A percentile compares a stretch with the other conserved stretches of the same genome.
These are phyloP conservation scores for Sporisorium iseilematis-ciliati DNA, from an alignment of 1,284 basidiomycete species.

Conservation along the genomic window DNA sequence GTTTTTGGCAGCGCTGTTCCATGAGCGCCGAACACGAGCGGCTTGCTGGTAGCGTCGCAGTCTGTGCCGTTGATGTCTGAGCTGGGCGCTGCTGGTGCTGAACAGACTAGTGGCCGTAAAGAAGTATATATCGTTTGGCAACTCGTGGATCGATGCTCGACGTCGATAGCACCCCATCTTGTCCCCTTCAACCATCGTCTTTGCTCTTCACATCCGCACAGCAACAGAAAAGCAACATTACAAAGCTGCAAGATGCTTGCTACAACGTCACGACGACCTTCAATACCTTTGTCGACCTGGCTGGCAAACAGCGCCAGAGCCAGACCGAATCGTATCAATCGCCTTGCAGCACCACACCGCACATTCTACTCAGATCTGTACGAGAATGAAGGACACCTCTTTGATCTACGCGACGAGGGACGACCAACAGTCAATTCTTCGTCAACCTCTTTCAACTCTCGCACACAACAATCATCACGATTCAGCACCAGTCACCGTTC, in stretches of 20 bases:
- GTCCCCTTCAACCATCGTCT: not conserved
- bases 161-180: not conserved
- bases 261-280: conserved; percentile 11
- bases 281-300: conserved; percentile 8
- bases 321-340: conserved; percentile 11
- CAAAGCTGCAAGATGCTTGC: conserved; percentile 7
- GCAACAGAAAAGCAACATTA: not conserved
- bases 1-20: not conserved
- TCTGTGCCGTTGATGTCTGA: not conserved
- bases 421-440: conserved; percentile 17
- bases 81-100: not conserved
- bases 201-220: no score
- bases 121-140: not conserved
- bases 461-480: conserved; percentile 20
- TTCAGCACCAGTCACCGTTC: conserved; percentile 31
- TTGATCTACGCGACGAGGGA: conserved; percentile 32
- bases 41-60: not conserved
- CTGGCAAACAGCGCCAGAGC: conserved; percentile 1
- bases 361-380: conserved; percentile 43
- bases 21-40: not conserved
- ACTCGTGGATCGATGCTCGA: not conserved
- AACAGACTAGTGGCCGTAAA: not conserved
- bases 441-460: conserved; percentile 10
- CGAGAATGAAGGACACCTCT: conserved; percentile 47
- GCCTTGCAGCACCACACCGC: conserved; percentile 5